Evolutionary conservation across 495 filamentous ascomycete genomes (phyloP).

Genomic region (Usnea hakonensis): DNA sequence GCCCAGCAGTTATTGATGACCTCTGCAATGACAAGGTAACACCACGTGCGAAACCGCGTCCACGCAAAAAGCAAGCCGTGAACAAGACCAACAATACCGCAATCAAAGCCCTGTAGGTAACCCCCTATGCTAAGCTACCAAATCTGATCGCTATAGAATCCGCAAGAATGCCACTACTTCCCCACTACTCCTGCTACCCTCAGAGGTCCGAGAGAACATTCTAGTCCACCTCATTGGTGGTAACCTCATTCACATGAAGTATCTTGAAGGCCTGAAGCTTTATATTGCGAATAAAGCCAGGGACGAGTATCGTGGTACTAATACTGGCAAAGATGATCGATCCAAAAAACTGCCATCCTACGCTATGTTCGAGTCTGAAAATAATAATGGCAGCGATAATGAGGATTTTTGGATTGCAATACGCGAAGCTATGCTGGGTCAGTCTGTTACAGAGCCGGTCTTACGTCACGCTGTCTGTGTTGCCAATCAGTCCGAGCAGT

Average conservation of each 20-base stretch:
- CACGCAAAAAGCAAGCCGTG: conserved; percentile 8
- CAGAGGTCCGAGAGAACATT: conserved; percentile 11
- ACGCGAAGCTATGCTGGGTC: too few species aligned
- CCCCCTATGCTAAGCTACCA: not conserved
- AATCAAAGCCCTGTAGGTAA: not conserved
- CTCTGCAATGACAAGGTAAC: not conserved
- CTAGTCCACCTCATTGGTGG: too few species aligned
- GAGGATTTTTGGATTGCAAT: too few species aligned
- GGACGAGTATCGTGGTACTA: not conserved
- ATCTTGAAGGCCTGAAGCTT: not conserved
- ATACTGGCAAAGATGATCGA: not conserved
- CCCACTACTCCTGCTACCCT: not conserved
- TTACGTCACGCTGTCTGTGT: not conserved
- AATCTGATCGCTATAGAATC: not conserved
- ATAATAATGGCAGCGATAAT: too few species aligned
- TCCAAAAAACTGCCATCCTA: too few species aligned
- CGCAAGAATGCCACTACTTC: conserved; percentile 5
- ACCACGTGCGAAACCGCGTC: not conserved
- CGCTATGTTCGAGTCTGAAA: too few species aligned
- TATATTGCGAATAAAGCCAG: too few species aligned
- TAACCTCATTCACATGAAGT: conserved; percentile 11
- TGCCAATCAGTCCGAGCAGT: not conserved
- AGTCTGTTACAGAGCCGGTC: not conserved
- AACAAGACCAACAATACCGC: conserved; percentile 4
- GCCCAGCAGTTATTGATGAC: too few species aligned